A percentile compares a stretch with the other conserved stretches of the same genome.
phyloP scores from a whole-genome alignment of 2,329 filamentous ascomycete genomes.

The Calonectria hongkongensis region DNA sequence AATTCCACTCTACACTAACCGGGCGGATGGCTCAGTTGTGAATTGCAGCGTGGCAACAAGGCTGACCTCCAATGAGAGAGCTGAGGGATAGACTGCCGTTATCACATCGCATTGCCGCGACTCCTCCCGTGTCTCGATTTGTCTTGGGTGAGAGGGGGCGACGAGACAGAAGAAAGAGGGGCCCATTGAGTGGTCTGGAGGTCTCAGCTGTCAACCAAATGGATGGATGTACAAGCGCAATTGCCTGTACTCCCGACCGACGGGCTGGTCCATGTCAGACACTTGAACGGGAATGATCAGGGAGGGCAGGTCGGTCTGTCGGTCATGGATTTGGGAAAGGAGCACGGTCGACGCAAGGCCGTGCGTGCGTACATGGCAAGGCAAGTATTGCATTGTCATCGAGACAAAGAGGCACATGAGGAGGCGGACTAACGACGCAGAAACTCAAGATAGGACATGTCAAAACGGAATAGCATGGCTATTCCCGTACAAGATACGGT shows the following conservation, averaged over 20 bases:
- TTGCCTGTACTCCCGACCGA: slow-evolving; percentile 41
- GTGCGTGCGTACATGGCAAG: background rate
- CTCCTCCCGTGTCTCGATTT: slow-evolving; percentile 25
- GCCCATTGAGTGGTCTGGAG: background rate
- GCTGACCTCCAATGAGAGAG: slow-evolving; percentile 23
- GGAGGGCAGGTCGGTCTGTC: slow-evolving; percentile 33
- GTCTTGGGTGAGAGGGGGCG: slow-evolving; percentile 27
- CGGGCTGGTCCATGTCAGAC: slow-evolving; percentile 52
- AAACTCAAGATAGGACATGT: slow-evolving; percentile 21
- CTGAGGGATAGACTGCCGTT: slow-evolving; percentile 1
- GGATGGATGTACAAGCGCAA: slow-evolving; percentile 22
- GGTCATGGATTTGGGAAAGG: slow-evolving; percentile 38
- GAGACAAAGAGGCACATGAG: background rate
- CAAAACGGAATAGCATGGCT: slow-evolving; percentile 2
- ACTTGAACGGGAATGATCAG: slow-evolving; percentile 42
- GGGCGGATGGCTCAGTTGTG: slow-evolving; percentile 22
- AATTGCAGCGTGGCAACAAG: slow-evolving; percentile 8
- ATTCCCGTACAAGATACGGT: slow-evolving; percentile 5
- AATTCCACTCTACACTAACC: slow-evolving; percentile 28
- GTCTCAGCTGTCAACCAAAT: slow-evolving; percentile 10
- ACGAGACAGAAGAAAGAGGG: slow-evolving; percentile 22
- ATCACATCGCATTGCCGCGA: slow-evolving; percentile 27
- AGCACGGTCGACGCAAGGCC: slow-evolving; percentile 16
- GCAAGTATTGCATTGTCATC: background rate
- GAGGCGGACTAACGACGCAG: slow-evolving; percentile 16